Evolutionary conservation across 371 early-diverging fungal genomes (phyloP).

Genomic region (Mucor velutinosus): DNA sequence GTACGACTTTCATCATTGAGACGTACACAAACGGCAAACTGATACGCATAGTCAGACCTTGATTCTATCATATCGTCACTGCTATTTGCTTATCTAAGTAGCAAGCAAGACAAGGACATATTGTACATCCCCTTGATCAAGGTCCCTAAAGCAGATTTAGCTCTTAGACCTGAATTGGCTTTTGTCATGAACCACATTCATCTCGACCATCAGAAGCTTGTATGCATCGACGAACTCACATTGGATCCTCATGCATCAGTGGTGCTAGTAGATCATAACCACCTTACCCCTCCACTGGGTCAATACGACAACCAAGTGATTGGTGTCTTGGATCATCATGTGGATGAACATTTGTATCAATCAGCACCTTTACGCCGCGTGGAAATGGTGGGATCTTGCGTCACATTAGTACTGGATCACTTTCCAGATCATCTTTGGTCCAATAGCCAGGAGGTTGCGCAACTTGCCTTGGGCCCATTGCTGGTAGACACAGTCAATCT

Average conservation of each 20-base stretch:
- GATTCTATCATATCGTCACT: slow-evolving; percentile 70
- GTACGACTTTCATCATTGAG: slow-evolving; percentile 24
- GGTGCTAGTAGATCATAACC: slow-evolving; percentile 69
- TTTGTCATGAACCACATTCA: slow-evolving; percentile 44
- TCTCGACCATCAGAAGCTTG: slow-evolving; percentile 23
- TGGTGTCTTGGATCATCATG: slow-evolving; percentile 78
- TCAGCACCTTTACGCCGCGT: slow-evolving; percentile 48
- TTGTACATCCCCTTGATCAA: slow-evolving; percentile 59
- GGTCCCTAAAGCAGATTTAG: slow-evolving; percentile 62
- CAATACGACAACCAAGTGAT: slow-evolving; percentile 38
- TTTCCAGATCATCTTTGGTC: slow-evolving; percentile 23
- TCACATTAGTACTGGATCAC: slow-evolving; percentile 55
- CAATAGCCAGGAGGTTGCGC: slow-evolving; percentile 24
- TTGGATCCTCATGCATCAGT: slow-evolving; percentile 12
- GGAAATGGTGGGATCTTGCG: slow-evolving; percentile 66
- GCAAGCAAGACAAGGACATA: slow-evolving; percentile 8
- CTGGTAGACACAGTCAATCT: slow-evolving; percentile 74
- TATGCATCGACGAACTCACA: slow-evolving; percentile 32
- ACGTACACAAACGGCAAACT: too few relatives aligned
- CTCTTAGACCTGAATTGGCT: slow-evolving; percentile 66
- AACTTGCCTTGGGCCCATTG: slow-evolving; percentile 63
- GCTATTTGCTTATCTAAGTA: slow-evolving; percentile 54
- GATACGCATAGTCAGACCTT: slow-evolving; percentile 49
- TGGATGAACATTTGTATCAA: slow-evolving; percentile 58
- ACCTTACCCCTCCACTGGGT: slow-evolving; percentile 48